phyloP scores from a whole-genome alignment of 2,329 filamentous ascomycete genomes.

The Talaromyces sp. region DNA sequence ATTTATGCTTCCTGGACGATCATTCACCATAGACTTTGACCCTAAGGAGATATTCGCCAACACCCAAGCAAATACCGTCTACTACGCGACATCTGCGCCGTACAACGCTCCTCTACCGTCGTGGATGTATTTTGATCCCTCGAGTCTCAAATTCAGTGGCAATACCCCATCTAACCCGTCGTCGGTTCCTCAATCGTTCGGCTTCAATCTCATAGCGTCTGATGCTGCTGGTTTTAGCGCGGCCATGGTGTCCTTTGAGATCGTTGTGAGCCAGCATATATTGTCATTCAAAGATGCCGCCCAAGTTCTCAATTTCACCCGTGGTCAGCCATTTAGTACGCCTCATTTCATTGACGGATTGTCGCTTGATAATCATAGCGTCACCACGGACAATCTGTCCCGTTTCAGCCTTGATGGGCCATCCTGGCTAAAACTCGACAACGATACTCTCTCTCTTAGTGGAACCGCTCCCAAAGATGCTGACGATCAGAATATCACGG shows the following conservation, averaged over 20 bases:
- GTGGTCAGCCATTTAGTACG: constrained; percentile 53
- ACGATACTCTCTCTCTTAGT: constrained; percentile 57
- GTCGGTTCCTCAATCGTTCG: constrained; percentile 68
- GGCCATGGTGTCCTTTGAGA: constrained; percentile 62
- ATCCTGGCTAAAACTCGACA: constrained; percentile 67
- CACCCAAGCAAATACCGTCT: constrained; percentile 55
- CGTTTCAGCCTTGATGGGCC: constrained; percentile 57
- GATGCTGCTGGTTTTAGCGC: constrained; percentile 76
- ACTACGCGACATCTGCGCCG: constrained; percentile 72
- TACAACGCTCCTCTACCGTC: constrained; percentile 74
- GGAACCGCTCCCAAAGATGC: constrained; percentile 63
- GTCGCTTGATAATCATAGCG: constrained; percentile 55
- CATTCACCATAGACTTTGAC: constrained; percentile 69
- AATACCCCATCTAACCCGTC: constrained; percentile 63
- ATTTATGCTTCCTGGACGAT: constrained; percentile 36
- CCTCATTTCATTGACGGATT: constrained; percentile 51
- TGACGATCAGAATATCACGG: constrained; percentile 59
- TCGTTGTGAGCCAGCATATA: constrained; percentile 68
- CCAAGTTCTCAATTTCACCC: constrained; percentile 57
- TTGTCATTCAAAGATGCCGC: constrained; percentile 60
- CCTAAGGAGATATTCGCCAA: constrained; percentile 61
- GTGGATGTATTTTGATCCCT: constrained; percentile 73
- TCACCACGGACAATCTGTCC: constrained; percentile 50
- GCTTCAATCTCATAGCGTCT: constrained; percentile 70
- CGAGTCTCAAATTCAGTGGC: constrained; percentile 65